Evolutionary conservation across 805 yeast genomes (phyloP), one percentile per base, ranked within the genome.

Genomic region (Ogataea salicorniae): DNA sequence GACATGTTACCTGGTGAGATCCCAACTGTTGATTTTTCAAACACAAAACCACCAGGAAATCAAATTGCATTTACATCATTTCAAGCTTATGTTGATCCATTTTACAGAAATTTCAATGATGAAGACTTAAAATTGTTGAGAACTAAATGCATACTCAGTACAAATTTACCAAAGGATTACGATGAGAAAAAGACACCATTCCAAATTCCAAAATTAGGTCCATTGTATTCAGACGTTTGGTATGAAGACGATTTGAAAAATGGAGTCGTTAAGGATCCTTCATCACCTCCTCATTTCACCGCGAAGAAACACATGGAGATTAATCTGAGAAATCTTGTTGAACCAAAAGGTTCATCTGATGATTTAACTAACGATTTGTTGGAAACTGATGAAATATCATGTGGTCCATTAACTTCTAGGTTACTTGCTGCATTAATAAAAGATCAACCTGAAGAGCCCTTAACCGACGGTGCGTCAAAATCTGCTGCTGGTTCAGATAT

Each of bases 61-160:
- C 99, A 94, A 69, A 94, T 92, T 16, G 97, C 90, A 60, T 90
- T 87, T 62, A 75, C 87, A 13, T 91, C 99, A 0, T 94, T 87
- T 62, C 85, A 87, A 54, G 70, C 91, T 1, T 88, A 84, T 55
- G 76, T 90, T 35, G 99, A 94, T 63, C 87, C 91, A 31, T 92
- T 79, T 62, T 91, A 84, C 68, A 75, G 96, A 51, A 77, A 79
- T 2, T 87, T 79, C 56, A 70, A 75, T 16, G 96, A 86, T 51
- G 97, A 92, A 34, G 99, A 94, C 61, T 59, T 89, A 39, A 80
- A 82, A 46, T 80, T 90, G 55, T 67, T 92, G 46, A 80, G 79
- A 52, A 82, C 79, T 50, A 79, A 81, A 55, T 69, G 75, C 49
- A 77, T 84, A 34, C 58, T 83, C 6, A 84, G 87, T 4, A 75